These are phyloP conservation scores for Colletotrichum sp. DNA, from an alignment of 2,329 filamentous ascomycete species.

Conservation along the genomic window DNA sequence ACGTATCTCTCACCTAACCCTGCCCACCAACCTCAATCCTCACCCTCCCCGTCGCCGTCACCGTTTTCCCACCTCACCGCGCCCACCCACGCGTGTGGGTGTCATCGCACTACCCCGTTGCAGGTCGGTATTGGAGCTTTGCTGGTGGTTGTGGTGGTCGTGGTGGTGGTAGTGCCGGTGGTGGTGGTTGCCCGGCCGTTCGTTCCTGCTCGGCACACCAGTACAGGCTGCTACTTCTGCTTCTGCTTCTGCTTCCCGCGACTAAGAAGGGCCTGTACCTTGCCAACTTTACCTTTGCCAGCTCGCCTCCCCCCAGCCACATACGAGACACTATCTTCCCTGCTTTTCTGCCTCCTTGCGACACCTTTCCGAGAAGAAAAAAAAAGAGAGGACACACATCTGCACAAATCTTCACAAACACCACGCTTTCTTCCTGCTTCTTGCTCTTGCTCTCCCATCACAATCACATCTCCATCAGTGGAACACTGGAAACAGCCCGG, in stretches of 20 bases:
- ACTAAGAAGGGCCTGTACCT: not conserved
- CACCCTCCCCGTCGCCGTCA: not conserved
- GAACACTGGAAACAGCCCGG: conserved; percentile 12
- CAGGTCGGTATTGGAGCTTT: not conserved
- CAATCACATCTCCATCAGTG: conserved; percentile 5
- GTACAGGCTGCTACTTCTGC: not conserved
- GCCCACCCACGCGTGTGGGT: not conserved
- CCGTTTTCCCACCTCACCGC: not conserved
- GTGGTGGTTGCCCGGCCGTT: conserved; percentile 9
- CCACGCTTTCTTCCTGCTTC: not conserved
- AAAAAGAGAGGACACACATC: not conserved
- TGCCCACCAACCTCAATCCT: not conserved
- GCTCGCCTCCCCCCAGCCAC: conserved; percentile 26
- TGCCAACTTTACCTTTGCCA: not conserved
- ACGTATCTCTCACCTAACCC: not conserved
- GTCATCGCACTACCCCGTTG: not conserved
- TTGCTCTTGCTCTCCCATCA: not conserved
- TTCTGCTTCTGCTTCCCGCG: not conserved
- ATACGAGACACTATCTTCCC: conserved; percentile 28
- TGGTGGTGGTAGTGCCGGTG: not conserved
- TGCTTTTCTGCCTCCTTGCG: conserved; percentile 26
- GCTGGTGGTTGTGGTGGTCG: not conserved
- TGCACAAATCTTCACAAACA: not conserved
- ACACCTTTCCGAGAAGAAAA: conserved; percentile 1
- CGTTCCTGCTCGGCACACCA: conserved; percentile 1